Percentiles rank a stretch among this genome's conserved stretches.
phyloP scores from a whole-genome alignment of 2,329 filamentous ascomycete species.

The Penicillium psychrosexuale region DNA sequence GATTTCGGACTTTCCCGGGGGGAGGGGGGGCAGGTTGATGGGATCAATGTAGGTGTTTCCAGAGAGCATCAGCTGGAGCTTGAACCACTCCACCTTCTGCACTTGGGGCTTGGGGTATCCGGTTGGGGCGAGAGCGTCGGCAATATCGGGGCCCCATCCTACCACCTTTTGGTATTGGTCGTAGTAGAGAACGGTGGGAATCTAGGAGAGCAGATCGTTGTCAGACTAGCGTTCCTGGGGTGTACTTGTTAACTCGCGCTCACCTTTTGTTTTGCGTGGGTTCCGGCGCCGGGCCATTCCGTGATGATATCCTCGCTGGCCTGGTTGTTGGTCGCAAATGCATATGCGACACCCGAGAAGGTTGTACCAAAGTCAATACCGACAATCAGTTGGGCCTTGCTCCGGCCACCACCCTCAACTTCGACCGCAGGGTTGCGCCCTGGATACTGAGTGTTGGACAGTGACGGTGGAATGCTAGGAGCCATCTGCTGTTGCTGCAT shows the following conservation, averaged over 20 bases:
- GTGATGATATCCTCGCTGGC: conserved; percentile 98
- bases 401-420: conserved; percentile 82
- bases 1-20: conserved; percentile 96
- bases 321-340: conserved; percentile 90
- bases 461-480: conserved; percentile 27
- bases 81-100: conserved; percentile 99
- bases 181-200: conserved; percentile 98
- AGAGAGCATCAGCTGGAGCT: conserved; percentile 96
- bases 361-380: conserved; percentile 99
- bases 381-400: conserved; percentile 95
- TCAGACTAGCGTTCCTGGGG: neutral
- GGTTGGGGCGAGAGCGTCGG: conserved; percentile 91
- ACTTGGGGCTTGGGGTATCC: conserved; percentile 97
- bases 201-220: conserved; percentile 47
- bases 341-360: conserved; percentile 94
- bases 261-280: conserved; percentile 98
- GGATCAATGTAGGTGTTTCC: conserved; percentile 99
- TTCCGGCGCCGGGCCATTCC: conserved; percentile 96
- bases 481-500: conserved; percentile 36
- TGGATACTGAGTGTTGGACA: conserved; percentile 30
- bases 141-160: conserved; percentile 98
- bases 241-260: neutral
- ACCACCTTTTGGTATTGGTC: conserved; percentile 99
- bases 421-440: conserved; percentile 52
- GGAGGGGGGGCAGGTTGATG: conserved; percentile 95